Evolutionary conservation across 176 grass and related monocot species (phyloP), one percentile per base, ranked within the genome.

Genomic region (Aegilops tauschii): DNA sequence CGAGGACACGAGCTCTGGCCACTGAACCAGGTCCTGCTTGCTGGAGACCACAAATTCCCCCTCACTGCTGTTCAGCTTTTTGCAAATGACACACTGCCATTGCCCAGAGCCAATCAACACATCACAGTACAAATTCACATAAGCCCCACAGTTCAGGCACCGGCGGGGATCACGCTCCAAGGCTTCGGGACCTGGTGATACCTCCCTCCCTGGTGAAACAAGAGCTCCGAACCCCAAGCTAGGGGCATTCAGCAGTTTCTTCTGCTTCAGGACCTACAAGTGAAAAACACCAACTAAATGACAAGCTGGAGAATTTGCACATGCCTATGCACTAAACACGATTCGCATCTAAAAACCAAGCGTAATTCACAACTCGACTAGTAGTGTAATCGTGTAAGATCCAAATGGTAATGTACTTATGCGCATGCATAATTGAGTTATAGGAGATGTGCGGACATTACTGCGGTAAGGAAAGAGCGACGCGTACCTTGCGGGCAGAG

Each of bases 81-180:
- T 92, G 86, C 97, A 99, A 59, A 99, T 90, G 56, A 91, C 90
- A 63, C 97, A 99, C 54, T 99, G 92, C 97, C 97, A 99, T 68
- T 99, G 81, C 39, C 97, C 97, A 56, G 94, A 91, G 61, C 62
- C 80, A 18, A 94, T 76, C 66, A 80, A 62, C 68, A 99, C 76
- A 5, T 99, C 88, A 79, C 94, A 96, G 77, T 96, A 99, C 66
- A 96, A 42, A 69, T 94, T 99, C 21, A 90, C 87, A 77, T 91
- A 99, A 52, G 97, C 97, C 44, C 97, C 97, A 2, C 97, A 99
- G 45, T 88, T 96, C 8, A 93, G 79, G 69, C 97, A 99, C 44
- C 89, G 82, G 2, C 80, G 89, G 35, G 97, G 88, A 30, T 94
- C 94, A 12, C 85, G 92, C 56, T 96, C 91, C 23, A 98, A 54